Conservation (phyloP, 805 yeast genomes). For the Phaffomyces antillensis region DNA sequence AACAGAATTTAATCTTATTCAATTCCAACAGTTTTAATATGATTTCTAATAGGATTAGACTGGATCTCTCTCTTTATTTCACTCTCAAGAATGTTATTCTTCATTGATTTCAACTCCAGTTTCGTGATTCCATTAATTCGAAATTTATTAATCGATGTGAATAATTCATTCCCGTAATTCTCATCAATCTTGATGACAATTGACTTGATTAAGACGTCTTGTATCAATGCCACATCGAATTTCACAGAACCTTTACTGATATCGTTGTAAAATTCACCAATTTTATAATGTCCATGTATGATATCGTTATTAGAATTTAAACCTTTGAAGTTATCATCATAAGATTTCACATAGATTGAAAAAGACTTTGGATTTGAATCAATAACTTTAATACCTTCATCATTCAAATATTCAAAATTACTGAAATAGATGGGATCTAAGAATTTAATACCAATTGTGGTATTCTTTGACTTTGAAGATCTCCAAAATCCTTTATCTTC, state of each 20-base stretch:
- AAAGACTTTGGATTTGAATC: constrained; percentile 33
- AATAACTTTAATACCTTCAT: constrained; percentile 30
- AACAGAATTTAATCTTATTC: too few species aligned
- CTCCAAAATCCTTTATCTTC: constrained; percentile 21
- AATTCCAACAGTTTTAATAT: background rate
- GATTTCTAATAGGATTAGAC: constrained; percentile 2
- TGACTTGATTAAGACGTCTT: constrained; percentile 27
- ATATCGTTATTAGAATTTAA: constrained; percentile 5
- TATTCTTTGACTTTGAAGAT: constrained; percentile 4
- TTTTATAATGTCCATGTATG: constrained; percentile 13
- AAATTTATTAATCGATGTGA: constrained; percentile 31
- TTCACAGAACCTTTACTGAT: constrained; percentile 19
- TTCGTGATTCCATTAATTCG: constrained; percentile 36
- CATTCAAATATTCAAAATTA: constrained; percentile 29
- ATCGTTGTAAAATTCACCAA: constrained; percentile 25
- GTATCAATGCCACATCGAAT: constrained; percentile 23
- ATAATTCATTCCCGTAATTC: constrained; percentile 31
- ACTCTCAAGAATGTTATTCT: constrained; percentile 9
- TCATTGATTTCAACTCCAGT: constrained; percentile 23
- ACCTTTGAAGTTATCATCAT: background rate
- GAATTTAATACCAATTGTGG: constrained; percentile 29
- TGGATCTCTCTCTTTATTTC: constrained; percentile 12
- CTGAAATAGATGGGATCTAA: constrained; percentile 32
- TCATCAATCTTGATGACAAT: constrained; percentile 25
- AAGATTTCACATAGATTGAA: constrained; percentile 18